These are phyloP conservation scores for Dictyostelium intermedium DNA, from an alignment of 78 protist genomes.

Conservation along the genomic window DNA sequence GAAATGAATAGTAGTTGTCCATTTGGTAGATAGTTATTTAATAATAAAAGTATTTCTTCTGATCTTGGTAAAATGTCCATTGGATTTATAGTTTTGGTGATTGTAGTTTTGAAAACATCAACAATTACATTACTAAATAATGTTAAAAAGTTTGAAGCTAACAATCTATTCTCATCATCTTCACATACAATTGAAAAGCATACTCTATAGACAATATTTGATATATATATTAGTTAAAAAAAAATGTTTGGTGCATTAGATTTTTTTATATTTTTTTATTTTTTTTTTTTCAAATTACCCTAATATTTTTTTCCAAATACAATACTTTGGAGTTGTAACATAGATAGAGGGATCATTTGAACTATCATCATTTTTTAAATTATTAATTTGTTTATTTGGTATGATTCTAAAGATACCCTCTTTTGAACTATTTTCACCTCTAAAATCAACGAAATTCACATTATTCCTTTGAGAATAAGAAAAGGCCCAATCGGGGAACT, in stretches of 20 bases:
- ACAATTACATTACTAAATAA: slow-evolving; percentile 14
- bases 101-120: slow-evolving; percentile 40
- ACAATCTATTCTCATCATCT: slow-evolving; percentile 59
- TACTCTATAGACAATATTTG: slow-evolving; percentile 20
- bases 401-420: slow-evolving; percentile 56
- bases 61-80: slow-evolving; percentile 32
- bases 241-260: too few species aligned
- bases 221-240: not conserved
- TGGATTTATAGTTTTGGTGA: not conserved
- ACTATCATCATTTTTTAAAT: slow-evolving; percentile 8
- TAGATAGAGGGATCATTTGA: not conserved
- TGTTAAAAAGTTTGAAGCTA: slow-evolving; percentile 24
- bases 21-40: slow-evolving; percentile 58
- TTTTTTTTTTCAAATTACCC: slow-evolving; percentile 4
- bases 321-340: slow-evolving; percentile 22
- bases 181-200: slow-evolving; percentile 64
- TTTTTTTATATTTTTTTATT: not conserved
- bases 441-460: not conserved
- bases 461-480: not conserved
- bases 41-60: slow-evolving; percentile 42
- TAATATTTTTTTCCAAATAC: slow-evolving; percentile 53
- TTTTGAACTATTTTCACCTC: slow-evolving; percentile 31
- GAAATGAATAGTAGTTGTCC: slow-evolving; percentile 52
- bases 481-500: slow-evolving; percentile 56
- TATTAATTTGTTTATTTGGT: not conserved